A percentile compares a stretch with the other conserved stretches of the same genome.
Conservation (phyloP, 129 eudicot genomes). For the Ambrosia trifida region DNA sequence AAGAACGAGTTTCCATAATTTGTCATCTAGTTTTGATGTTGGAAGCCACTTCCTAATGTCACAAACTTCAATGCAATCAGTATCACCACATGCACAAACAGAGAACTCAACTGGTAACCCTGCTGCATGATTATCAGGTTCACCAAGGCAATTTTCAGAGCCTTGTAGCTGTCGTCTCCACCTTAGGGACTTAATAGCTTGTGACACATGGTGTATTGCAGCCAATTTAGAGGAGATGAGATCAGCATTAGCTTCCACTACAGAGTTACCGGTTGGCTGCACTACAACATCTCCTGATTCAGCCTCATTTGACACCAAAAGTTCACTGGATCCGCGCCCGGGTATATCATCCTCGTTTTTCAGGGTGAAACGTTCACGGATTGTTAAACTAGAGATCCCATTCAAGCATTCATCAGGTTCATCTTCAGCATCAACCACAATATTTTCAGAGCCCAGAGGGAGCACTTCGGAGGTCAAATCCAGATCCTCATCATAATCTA, state of each 20-base stretch:
- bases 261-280: constrained; percentile 33
- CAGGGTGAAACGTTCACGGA: constrained; percentile 42
- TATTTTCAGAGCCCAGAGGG: constrained; percentile 59
- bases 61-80: constrained; percentile 93
- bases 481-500: constrained; percentile 65
- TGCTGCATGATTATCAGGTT: constrained; percentile 31
- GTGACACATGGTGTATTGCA: constrained; percentile 96
- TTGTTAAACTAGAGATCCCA: constrained; percentile 46
- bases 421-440: constrained; percentile 62
- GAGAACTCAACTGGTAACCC: constrained; percentile 50
- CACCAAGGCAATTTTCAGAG: constrained; percentile 28
- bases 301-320: constrained; percentile 30
- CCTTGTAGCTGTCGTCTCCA: constrained; percentile 75
- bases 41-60: constrained; percentile 97
- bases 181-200: constrained; percentile 92
- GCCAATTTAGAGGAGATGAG: constrained; percentile 72
- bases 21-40: constrained; percentile 83
- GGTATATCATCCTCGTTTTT: constrained; percentile 28
- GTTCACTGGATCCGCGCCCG: constrained; percentile 17
- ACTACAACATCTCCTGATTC: constrained; percentile 27
- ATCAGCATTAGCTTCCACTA: constrained; percentile 48
- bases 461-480: constrained; percentile 65
- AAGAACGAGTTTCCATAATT: constrained; percentile 92
- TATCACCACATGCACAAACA: constrained; percentile 91
- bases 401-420: constrained; percentile 58